Conservation (phyloP, 305 asterid genomes). For the Solanum hybrid region DNA sequence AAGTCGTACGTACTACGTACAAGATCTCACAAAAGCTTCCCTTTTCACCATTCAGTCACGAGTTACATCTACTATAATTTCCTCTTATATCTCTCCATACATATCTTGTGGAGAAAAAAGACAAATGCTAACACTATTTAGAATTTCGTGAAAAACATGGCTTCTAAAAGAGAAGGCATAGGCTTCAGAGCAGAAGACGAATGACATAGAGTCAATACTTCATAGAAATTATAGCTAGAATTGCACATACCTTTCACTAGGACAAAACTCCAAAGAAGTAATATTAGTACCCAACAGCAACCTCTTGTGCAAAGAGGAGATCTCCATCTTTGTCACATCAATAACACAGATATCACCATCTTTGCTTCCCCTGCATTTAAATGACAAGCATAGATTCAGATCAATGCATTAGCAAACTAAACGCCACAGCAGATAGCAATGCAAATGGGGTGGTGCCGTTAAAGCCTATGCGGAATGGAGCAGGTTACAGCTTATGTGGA, state of each 20-base stretch:
- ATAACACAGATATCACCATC: conserved; percentile 90
- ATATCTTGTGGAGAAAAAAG: background rate
- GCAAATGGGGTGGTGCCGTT: background rate
- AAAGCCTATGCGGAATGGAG: background rate
- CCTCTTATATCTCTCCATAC: background rate
- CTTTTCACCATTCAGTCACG: background rate
- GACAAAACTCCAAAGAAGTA: conserved; percentile 74
- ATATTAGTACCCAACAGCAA: conserved; percentile 71
- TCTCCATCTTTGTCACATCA: conserved; percentile 80
- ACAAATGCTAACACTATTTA: background rate
- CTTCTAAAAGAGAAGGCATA: background rate
- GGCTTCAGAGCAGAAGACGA: background rate
- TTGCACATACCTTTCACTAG: conserved; percentile 63
- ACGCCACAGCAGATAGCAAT: background rate
- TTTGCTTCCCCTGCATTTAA: conserved; percentile 64
- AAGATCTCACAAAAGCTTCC: background rate
- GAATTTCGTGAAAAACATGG: background rate
- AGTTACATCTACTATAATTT: background rate
- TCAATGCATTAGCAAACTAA: background rate
- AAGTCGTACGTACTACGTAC: background rate
- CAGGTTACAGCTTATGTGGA: background rate
- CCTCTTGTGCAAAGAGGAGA: conserved; percentile 74
- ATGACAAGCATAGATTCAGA: background rate
- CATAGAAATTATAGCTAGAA: background rate
- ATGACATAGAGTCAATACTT: background rate